Evolutionary conservation across 257 asterid genomes (phyloP), one percentile per base, ranked within the genome.

Genomic region (Nicotiana noctiflora): DNA sequence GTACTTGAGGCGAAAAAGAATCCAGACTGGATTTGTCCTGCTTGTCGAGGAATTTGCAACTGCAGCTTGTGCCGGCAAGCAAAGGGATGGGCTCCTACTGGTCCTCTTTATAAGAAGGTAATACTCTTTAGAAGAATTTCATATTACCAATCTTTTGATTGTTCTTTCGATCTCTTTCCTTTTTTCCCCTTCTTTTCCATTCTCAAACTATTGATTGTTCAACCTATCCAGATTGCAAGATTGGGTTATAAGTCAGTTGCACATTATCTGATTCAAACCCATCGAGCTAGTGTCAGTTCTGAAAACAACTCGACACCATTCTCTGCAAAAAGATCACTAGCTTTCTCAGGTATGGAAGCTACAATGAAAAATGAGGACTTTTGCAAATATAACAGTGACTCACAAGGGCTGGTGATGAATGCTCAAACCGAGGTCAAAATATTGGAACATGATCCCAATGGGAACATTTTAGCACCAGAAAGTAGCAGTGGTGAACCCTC

Each of bases 51-150:
- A 81, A 92, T 96, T 79, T 96, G 99, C 88, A 96, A 96, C 92
- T 96, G 99, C 87, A 96, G 99, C 86, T 88, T 94, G 82, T 94
- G 99, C 89, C 84, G 99, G 87, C 95, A 91, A 82, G 95, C 97
- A 29, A 96, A 96, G 89, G 98, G 99, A 81, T 96, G 98, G 98
- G 86, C 94, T 86, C 90, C 99, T 13, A 96, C 99, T 14, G 99
- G 98, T 59, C 0, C 82, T 23, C 90, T 96, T 79, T 96, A 94
- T 90, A 89, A 87, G 84, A 96, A 92, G 97, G 99, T 94, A 80
- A 49, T 23, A 23, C 12, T 75, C n/a, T 55, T 37, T 34, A 23
- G 21, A 64, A 49, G 27, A 57, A 75, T 51, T n/a, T 27, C 68
- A 75, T 8, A 25, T 56, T 12, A 17, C 64, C 31, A 32, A 29